Conservation (phyloP, 1,284 basidiomycete genomes). For the Cryptococcus sp. region DNA sequence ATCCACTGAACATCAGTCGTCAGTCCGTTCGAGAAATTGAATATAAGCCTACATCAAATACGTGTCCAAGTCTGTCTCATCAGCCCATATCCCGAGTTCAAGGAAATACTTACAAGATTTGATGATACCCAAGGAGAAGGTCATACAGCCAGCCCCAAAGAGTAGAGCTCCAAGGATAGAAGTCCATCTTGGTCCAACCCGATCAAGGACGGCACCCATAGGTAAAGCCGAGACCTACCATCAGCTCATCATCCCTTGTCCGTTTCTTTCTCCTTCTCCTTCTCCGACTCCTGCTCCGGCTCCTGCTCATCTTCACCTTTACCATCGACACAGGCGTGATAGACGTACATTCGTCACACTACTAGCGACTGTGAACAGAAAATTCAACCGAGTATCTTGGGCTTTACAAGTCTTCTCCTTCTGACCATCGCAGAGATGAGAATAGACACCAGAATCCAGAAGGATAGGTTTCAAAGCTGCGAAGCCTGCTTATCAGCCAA, state of each 20-base stretch:
- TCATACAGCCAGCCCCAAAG: constrained; percentile 35
- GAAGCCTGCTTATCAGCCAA: constrained; percentile 15
- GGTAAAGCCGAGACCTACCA: constrained; percentile 38
- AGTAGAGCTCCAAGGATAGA: constrained; percentile 35
- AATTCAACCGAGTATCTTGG: constrained; percentile 37
- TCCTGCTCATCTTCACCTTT: too few species aligned
- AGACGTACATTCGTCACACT: constrained; percentile 41
- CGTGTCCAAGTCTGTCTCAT: constrained; percentile 28
- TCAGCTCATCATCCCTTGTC: constrained; percentile 3
- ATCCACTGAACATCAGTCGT: constrained; percentile 23
- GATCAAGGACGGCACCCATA: constrained; percentile 39
- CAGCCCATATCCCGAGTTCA: neutral
- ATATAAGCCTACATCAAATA: constrained; percentile 24
- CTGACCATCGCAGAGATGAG: constrained; percentile 14
- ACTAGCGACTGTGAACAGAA: constrained; percentile 43
- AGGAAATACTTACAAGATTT: constrained; percentile 16
- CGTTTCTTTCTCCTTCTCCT: too few species aligned
- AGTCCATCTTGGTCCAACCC: constrained; percentile 36
- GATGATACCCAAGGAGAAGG: constrained; percentile 32
- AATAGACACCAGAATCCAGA: constrained; percentile 24
- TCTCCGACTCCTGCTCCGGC: too few species aligned
- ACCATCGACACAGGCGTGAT: neutral
- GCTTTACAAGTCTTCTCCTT: constrained; percentile 15
- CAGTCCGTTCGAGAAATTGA: neutral
- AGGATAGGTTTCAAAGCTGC: constrained; percentile 35